Conservation (phyloP, 495 filamentous ascomycete species). For the Neurospora sp. region DNA sequence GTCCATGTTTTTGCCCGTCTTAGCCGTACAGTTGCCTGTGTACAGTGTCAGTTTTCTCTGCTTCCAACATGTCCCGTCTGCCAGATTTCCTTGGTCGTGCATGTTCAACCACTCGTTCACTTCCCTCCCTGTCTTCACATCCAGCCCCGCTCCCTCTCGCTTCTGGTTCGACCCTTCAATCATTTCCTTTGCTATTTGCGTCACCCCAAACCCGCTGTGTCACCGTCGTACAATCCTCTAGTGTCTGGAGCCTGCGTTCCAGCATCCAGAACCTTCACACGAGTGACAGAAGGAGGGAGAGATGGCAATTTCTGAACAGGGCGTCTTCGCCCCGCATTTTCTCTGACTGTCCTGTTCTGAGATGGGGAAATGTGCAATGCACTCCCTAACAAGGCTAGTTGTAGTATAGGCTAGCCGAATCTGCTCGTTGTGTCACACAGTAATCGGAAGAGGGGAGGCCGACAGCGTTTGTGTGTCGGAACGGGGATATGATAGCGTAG, state of each 20-base stretch:
- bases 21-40: background rate
- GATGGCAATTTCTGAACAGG: background rate
- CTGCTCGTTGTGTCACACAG: background rate
- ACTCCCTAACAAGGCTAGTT: background rate
- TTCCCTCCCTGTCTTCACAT: background rate
- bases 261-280: background rate
- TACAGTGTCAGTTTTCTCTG: background rate
- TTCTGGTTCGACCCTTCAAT: background rate
- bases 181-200: background rate
- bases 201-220: background rate
- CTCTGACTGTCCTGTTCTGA: background rate
- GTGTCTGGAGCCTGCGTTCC: background rate
- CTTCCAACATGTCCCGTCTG: background rate
- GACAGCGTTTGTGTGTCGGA: background rate
- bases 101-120: background rate
- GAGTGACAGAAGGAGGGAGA: background rate
- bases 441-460: background rate
- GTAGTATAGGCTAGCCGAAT: background rate
- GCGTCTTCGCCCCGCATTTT: background rate
- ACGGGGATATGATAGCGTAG: background rate
- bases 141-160: background rate
- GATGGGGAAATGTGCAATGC: background rate
- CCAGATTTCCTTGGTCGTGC: background rate
- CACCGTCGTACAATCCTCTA: background rate
- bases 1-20: background rate